phyloP scores from a whole-genome alignment of 805 yeast genomes.

The Lachancea lanzarotensis region DNA sequence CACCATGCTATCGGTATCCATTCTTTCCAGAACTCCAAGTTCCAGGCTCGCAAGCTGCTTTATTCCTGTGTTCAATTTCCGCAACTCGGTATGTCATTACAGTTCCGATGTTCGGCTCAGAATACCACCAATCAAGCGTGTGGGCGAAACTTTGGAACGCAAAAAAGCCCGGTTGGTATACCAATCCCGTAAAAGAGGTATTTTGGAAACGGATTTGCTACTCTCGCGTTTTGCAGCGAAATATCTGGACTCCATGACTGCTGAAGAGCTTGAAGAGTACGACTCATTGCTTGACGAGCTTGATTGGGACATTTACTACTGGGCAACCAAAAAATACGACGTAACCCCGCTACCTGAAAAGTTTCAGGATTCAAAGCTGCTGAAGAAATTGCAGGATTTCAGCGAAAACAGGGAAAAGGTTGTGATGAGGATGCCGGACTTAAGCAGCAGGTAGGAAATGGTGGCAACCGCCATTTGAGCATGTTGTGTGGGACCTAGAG shows the following conservation, averaged over 20 bases:
- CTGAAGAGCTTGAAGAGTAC: constrained; percentile 73
- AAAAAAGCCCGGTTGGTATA: constrained; percentile 85
- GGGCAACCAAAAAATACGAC: constrained; percentile 84
- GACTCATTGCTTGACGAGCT: constrained; percentile 81
- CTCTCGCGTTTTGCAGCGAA: constrained; percentile 80
- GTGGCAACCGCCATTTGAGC: neutral
- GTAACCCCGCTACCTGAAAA: constrained; percentile 82
- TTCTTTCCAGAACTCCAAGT: neutral
- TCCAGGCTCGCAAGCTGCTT: neutral
- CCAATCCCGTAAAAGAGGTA: constrained; percentile 92
- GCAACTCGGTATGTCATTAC: neutral
- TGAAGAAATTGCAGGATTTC: constrained; percentile 60
- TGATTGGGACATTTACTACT: constrained; percentile 99
- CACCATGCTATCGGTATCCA: neutral
- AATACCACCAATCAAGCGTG: constrained; percentile 74
- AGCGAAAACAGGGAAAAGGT: constrained; percentile 66
- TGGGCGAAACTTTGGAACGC: constrained; percentile 61
- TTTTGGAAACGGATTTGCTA: constrained; percentile 83
- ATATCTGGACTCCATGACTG: constrained; percentile 51
- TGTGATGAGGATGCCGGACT: constrained; percentile 81
- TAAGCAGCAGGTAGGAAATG: constrained; percentile 31
- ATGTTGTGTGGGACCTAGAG: neutral
- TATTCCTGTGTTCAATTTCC: too few relatives aligned
- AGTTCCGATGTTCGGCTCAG: constrained; percentile 41
- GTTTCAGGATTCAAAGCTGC: constrained; percentile 66